Conservation (phyloP, 75 land plant genomes). For the Cunninghamia lanceolata region DNA sequence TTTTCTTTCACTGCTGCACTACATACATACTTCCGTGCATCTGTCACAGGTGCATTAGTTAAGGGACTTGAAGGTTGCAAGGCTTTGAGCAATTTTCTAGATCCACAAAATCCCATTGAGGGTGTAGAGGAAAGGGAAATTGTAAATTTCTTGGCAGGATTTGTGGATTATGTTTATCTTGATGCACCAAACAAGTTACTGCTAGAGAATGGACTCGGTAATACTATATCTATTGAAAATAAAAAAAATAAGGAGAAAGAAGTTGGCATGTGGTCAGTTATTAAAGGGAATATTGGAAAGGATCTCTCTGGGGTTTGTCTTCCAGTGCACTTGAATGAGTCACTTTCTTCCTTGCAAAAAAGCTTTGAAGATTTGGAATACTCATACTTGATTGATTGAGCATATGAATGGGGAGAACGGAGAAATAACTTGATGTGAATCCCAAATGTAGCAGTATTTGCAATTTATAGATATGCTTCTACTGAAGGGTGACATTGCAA, state of each 20-base stretch:
- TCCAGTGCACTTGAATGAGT: slow-evolving; percentile 78
- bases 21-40: slow-evolving; percentile 85
- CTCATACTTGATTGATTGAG: slow-evolving; percentile 69
- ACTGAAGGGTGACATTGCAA: slow-evolving; percentile 97
- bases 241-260: slow-evolving; percentile 71
- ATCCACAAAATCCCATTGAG: slow-evolving; percentile 81
- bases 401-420: slow-evolving; percentile 62
- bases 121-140: slow-evolving; percentile 41
- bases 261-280: slow-evolving; percentile 77
- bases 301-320: slow-evolving; percentile 79
- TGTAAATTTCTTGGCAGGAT: slow-evolving; percentile 85
- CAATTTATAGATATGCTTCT: slow-evolving; percentile 97
- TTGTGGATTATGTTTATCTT: slow-evolving; percentile 88
- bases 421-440: slow-evolving; percentile 95
- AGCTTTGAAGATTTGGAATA: slow-evolving; percentile 83
- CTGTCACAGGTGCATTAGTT: slow-evolving; percentile 54
- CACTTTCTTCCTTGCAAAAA: slow-evolving; percentile 72
- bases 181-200: slow-evolving; percentile 68
- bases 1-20: slow-evolving; percentile 83
- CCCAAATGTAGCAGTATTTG: slow-evolving; percentile 88
- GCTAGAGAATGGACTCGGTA: slow-evolving; percentile 82
- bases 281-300: slow-evolving; percentile 77
- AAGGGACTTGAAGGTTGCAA: slow-evolving; percentile 89
- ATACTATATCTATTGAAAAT: slow-evolving; percentile 62
- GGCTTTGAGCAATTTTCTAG: slow-evolving; percentile 80